Base-by-base conservation (phyloP, 2,329 filamentous ascomycete genomes). In the Elsinoe fawcettii region DNA sequence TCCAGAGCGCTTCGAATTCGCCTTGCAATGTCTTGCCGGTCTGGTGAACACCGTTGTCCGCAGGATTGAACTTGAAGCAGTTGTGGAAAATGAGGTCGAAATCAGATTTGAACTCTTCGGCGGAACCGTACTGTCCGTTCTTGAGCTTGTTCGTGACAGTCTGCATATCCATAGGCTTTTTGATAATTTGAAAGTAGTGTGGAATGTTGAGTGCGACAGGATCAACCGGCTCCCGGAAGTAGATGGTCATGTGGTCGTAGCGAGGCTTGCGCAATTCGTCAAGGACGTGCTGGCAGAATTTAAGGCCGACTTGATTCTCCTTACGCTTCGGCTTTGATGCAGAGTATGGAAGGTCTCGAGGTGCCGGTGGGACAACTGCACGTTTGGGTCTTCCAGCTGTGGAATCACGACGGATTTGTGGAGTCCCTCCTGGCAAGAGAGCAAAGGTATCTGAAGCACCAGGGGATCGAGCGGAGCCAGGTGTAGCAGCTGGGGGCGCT, bases 121-220 rank as follows among this genome's bases (percentile, higher is more conserved):
- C 80, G 58, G 80, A 89, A 63, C 83, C 80, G 67, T 97, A 97
- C 57, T 90, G 82, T 23, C 90, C 90, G 11, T 78, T 77, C 63
- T 86, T 83, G 39, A 96, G 78, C 72, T 95, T 95, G 41, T 79
- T 78, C 34, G 81, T 78, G 67, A 96, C 87, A n/a, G 89, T 96
- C 14, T 80, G 78, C 51, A 96, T 77, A 70, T 99, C 92, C 92
- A 97, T 99, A 0, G 93, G 93, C 69, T 91, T 90, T 77, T 96
- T 97, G 74, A 99, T 90, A 60, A 97, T 78, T 66, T 87, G 90
- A 70, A 93, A 89, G 69, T 99, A 99, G 22, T 87, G 86, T 0
- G 93, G 93, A 59, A 97, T 96, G 69, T 92, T 90, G 56, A 97
- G 76, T 0, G 91, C 92, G 34, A 97, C 91, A 0, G 93, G 90